A percentile compares a stretch with the other conserved stretches of the same genome.
Evolutionary conservation across 495 filamentous ascomycete genomes (phyloP).

Genomic region (Clohesyomyces aquaticus): DNA sequence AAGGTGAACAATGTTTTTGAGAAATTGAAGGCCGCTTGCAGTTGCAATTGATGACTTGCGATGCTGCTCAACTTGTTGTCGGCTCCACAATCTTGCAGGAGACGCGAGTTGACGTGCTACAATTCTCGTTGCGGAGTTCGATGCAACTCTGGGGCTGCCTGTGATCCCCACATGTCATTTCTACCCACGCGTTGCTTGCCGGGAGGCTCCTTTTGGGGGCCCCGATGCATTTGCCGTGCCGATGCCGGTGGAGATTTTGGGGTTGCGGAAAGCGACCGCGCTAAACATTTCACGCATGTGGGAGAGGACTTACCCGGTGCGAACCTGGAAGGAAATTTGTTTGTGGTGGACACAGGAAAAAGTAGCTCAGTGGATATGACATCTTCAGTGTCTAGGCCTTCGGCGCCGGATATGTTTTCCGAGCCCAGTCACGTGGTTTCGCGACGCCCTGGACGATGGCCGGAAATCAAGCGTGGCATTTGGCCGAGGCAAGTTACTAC

Average conservation of each 20-base stretch:
- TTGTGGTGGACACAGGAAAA: no score
- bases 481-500: no score
- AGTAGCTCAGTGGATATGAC: no score
- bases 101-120: no score
- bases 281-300: slow-evolving; percentile 11
- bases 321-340: neutral
- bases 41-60: slow-evolving; percentile 3
- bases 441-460: no score
- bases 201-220: slow-evolving; percentile 2
- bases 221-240: slow-evolving; percentile 29
- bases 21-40: no score
- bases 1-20: no score
- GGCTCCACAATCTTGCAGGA: slow-evolving; percentile 32
- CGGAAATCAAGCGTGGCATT: no score
- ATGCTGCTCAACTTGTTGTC: slow-evolving; percentile 14
- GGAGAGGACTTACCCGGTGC: slow-evolving; percentile 17
- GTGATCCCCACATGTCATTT: slow-evolving; percentile 28
- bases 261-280: neutral
- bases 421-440: no score
- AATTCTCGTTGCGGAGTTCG: slow-evolving; percentile 28
- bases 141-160: neutral
- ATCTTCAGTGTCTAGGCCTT: no score
- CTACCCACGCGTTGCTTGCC: slow-evolving; percentile 17
- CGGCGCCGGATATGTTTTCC: no score
- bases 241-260: slow-evolving; percentile 29